Base-by-base conservation (phyloP, 2,329 filamentous ascomycete genomes). In the Onygenales sp. region DNA sequence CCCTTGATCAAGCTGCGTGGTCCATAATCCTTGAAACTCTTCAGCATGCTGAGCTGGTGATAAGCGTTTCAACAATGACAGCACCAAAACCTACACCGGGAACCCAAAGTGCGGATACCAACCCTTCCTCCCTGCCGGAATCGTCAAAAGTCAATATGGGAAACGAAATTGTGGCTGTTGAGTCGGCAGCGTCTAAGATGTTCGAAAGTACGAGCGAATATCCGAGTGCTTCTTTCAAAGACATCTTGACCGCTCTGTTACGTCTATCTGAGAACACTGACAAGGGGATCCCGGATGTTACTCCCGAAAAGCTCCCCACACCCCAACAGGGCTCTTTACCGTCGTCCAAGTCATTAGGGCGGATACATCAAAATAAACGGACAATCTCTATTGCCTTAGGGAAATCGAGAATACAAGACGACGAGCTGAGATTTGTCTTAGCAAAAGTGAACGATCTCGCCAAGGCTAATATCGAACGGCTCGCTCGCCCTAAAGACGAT, bases 181-280 rank as follows among this genome's bases (percentile, higher is more conserved):
- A 96, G 67, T 85, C 86, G 6, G 93, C 93, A 2, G 89, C 90
- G 1, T 83, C 84, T 1, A 83, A 93, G 57, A 76, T 98, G 14
- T 84, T 97, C 54, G 93, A 97, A 66, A 95, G 90, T 69, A 97
- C 91, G 0, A 78, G 86, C 13, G 91, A 96, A 61, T 97, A 95
- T 62, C 89, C 90, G 0, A 90, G 92, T 58, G 78, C 83, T 13
- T 78, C 89, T 0, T 97, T 97, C 61, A 74, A 86, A 5, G 82
- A 88, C 58, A 82, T 97, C 8, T 75, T 97, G 1, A 74, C 78
- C 52, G 86, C 90, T 0, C 78, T 95, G 3, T 90, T 89, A 63
- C 77, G 79, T 45, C 75, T 96, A 6, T 75, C 95, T 5, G 77
- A 60, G 46, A 58, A 61, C 45, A 66, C 66, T 9, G 60, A 65